These are phyloP conservation scores for Protea cynaroides DNA, from an alignment of 164 flowering plant species.

Conservation along the genomic window DNA sequence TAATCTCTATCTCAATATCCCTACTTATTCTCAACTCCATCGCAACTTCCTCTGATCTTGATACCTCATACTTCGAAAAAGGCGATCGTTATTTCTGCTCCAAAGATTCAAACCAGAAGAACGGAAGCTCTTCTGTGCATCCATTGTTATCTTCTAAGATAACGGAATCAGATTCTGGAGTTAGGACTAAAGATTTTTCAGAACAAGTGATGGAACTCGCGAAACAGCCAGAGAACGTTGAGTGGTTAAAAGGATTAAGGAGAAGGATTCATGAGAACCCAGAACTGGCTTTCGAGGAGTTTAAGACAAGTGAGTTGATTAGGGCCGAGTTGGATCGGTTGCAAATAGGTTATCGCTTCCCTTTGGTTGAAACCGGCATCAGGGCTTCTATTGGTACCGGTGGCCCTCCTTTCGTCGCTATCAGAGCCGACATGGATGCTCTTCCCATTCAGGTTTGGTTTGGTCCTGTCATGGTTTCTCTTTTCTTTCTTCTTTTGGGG, in stretches of 20 bases:
- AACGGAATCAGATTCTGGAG: neutral
- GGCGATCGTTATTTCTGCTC: neutral
- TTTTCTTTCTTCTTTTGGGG: neutral
- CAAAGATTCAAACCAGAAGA: neutral
- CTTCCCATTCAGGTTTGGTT: slow-evolving; percentile 73
- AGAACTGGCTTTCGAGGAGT: slow-evolving; percentile 67
- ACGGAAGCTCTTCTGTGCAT: neutral
- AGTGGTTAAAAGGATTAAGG: slow-evolving; percentile 50
- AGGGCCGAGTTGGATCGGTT: slow-evolving; percentile 54
- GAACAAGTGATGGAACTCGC: slow-evolving; percentile 37
- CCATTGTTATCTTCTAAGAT: neutral
- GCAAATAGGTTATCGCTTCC: slow-evolving; percentile 40
- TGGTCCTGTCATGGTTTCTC: neutral
- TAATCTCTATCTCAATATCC: neutral
- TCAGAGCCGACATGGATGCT: slow-evolving; percentile 96
- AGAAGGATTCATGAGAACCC: slow-evolving; percentile 70
- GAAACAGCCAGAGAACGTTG: slow-evolving; percentile 30
- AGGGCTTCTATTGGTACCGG: slow-evolving; percentile 70
- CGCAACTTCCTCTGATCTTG: neutral
- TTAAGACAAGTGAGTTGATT: slow-evolving; percentile 52
- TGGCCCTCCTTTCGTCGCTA: slow-evolving; percentile 67
- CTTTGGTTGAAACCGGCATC: slow-evolving; percentile 64
- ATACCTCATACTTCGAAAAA: neutral
- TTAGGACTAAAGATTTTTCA: slow-evolving; percentile 9
- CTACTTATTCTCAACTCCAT: neutral